Base-by-base conservation (phyloP, 176 grass and related monocot species). In the Avena sativa region DNA sequence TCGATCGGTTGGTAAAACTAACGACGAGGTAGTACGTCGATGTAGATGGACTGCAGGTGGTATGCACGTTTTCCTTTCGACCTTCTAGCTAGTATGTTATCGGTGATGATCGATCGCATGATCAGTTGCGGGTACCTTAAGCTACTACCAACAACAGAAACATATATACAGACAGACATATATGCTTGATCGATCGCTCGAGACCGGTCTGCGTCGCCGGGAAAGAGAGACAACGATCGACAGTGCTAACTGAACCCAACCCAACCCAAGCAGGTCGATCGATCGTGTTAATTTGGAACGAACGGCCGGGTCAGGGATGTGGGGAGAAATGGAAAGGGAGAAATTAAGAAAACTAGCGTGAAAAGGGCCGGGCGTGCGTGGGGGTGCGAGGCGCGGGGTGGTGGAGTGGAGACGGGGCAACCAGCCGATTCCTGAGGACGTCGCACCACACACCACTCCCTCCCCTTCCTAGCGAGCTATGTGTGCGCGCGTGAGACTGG, bases 371-470 rank as follows among this genome's bases (percentile, higher is more conserved):
- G 32, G 32, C 32, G 32, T 34, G 32, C 32, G 32, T 34, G 32
- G 32, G 32, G 32, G 32, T 34, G 32, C 32, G 32, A 34, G 32
- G 32, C 12, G 46, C 5, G 40, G 66, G 64, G 89, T 32, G 32
- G 79, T 98, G 95, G 96, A 98, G 96, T 98, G 85, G 92, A 90
- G 92, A 90, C 80, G 84, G 92, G 92, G 93, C 93, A 98, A 98
- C 89, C 84, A 30, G 74, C 74, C 64, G 96, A 92, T 98, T 93
- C 92, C 88, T 75, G 70, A 63, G 62, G 96, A 94, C 92, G 75
- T 96, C 84, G 91, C 92, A 98, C 96, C 96, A 83, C 88, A 93
- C 68, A 44, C 81, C 81, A 74, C 69, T 51, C 21, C 19, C 75
- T 1, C 3, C 4, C 26, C 21, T 47, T 47, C 20, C 63, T 66